Base-by-base conservation (phyloP, 306 rosid species). In the Sindora glabra region DNA sequence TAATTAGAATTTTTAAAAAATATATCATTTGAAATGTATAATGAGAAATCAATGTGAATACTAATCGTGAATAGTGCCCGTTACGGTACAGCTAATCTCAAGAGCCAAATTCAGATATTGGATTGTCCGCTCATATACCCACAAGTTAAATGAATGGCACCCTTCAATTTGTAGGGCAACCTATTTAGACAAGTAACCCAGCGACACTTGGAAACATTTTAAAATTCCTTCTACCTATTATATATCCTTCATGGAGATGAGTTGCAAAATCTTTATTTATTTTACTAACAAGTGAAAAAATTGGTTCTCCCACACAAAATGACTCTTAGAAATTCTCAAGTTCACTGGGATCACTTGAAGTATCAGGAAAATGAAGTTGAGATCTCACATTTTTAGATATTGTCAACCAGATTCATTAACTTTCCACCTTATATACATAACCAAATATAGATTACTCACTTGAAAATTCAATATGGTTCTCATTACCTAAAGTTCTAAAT, bases 371-470 rank as follows among this genome's bases (percentile, higher is more conserved):
- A 69, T 79, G 76, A 26, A 92, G 77, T 65, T 74, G 90, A 53
- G 90, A 96, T 60, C 76, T 78, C 12, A 81, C 77, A 68, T 71
- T 68, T 55, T 85, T 85, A 29, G 94, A 79, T 65, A 84, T 70
- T 32, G 94, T 59, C 69, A 92, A 59, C 95, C 90, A 80, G 49
- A 81, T 80, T 96, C 99, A 92, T 23, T 89, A 94, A 16, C 81
- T 65, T 25, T 82, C 90, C 39, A 89, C 94, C 67, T 89, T 89
- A 65, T 66, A 81, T 40, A 83, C 87, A 80, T 83, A 89, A 61
- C 95, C 99, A 65, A 77, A 33, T 50, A 86, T 74, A 16, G 19
- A 27, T 63, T 92, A 83, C 59, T 95, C 99, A 38, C 56, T 68
- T 32, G 75, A 78, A 40, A 79, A 89, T 59, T 82, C 70, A 48